Evolutionary conservation across 2,329 filamentous ascomycete genomes (phyloP).

Genomic region (Colletotrichum sp.): DNA sequence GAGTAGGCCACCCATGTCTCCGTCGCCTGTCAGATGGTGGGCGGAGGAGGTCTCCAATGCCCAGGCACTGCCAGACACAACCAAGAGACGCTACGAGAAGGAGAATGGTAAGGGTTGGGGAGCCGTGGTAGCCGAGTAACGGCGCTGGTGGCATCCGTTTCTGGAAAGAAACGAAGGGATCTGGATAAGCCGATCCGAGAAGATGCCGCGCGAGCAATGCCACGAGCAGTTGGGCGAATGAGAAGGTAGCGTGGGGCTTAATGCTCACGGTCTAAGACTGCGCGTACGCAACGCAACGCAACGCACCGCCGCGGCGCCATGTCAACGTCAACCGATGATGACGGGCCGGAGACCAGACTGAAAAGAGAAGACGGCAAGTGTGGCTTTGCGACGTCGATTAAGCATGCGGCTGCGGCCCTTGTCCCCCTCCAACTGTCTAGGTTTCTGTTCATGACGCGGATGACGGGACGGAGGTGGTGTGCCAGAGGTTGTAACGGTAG

Average conservation of each 20-base stretch:
- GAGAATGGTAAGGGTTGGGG: background rate
- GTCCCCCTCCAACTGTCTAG: background rate
- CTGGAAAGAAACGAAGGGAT: slow-evolving; percentile 6
- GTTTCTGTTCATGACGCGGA: background rate
- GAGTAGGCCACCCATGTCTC: background rate
- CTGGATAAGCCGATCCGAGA: slow-evolving; percentile 11
- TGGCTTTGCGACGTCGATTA: background rate
- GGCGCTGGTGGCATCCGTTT: background rate
- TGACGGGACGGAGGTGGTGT: background rate
- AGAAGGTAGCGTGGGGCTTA: background rate
- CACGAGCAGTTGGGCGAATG: background rate
- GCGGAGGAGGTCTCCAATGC: background rate
- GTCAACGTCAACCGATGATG: slow-evolving; percentile 12
- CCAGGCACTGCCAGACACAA: background rate
- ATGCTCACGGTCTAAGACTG: background rate
- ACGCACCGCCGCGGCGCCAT: background rate
- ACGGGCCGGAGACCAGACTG: background rate
- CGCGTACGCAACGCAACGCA: background rate
- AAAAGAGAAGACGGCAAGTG: background rate
- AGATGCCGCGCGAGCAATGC: background rate
- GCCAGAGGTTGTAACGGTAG: background rate
- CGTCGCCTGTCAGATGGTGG: background rate
- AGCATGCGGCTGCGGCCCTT: background rate
- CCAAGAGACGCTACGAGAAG: background rate
- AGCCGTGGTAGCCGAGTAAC: slow-evolving; percentile 6